These are phyloP conservation scores for Phaseolus coccineus DNA, from an alignment of 331 rosid genomes.

Conservation along the genomic window DNA sequence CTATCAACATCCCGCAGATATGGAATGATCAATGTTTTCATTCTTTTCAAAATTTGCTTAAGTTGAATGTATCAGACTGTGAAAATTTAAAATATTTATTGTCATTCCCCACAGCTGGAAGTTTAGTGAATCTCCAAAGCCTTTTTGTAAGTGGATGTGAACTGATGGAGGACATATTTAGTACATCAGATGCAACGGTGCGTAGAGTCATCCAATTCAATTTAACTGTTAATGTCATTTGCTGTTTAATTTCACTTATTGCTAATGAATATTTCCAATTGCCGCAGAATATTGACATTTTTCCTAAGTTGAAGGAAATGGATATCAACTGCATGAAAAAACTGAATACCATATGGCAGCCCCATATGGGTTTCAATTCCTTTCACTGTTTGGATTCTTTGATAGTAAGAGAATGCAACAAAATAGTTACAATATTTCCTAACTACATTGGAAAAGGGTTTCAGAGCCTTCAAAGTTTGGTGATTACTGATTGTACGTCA, in stretches of 20 bases:
- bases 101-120: neutral
- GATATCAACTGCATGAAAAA: neutral
- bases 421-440: neutral
- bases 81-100: neutral
- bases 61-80: slow-evolving; percentile 9
- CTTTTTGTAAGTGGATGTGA: neutral
- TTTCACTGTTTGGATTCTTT: neutral
- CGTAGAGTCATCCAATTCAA: neutral
- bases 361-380: neutral
- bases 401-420: neutral
- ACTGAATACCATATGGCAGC: neutral
- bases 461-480: slow-evolving; percentile 16
- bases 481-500: neutral
- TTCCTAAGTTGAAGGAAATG: slow-evolving; percentile 1
- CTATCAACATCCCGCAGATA: neutral
- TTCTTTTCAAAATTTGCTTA: slow-evolving; percentile 7
- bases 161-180: neutral
- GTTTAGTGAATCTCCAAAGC: slow-evolving; percentile 24
- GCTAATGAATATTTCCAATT: no score
- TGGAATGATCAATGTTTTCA: slow-evolving; percentile 17
- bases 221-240: no score
- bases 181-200: neutral
- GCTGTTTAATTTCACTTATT: neutral
- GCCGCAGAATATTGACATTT: no score
- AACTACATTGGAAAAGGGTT: neutral